These are phyloP conservation scores for Phanerochaete sordida DNA, from an alignment of 768 basidiomycete genomes.

Conservation along the genomic window DNA sequence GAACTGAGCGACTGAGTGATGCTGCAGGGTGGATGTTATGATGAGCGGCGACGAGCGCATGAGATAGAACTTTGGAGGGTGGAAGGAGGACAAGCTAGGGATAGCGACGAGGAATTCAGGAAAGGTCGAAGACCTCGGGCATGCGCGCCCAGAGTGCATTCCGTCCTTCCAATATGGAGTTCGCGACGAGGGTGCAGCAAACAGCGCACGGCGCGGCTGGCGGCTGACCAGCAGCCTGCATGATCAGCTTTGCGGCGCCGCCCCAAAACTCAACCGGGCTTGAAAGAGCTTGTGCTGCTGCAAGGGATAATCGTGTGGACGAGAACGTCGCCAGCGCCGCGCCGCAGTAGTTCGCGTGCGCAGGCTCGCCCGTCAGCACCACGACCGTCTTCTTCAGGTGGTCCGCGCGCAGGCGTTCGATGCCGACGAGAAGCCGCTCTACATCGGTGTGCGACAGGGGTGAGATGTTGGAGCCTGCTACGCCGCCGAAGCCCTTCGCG, in stretches of 20 bases:
- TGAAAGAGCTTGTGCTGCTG: not conserved
- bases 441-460: conserved; percentile 20
- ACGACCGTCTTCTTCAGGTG: not conserved
- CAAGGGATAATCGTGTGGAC: not conserved
- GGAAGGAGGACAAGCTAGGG: no score
- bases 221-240: not conserved
- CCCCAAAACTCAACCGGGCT: not conserved
- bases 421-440: conserved; percentile 20
- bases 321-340: not conserved
- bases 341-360: not conserved
- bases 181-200: not conserved
- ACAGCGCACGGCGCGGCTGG: not conserved
- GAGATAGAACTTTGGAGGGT: no score
- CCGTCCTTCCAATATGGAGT: not conserved
- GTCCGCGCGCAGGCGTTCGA: conserved; percentile 16
- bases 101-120: no score
- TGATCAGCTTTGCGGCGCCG: not conserved
- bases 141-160: not conserved
- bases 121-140: not conserved
- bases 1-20: no score
- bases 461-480: conserved; percentile 18
- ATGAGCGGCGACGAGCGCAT: no score
- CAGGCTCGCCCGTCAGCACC: not conserved
- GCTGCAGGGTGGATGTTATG: no score
- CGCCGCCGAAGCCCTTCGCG: conserved; percentile 12